phyloP scores from a whole-genome alignment of 129 eudicot species.

The Smallanthus sonchifolius region DNA sequence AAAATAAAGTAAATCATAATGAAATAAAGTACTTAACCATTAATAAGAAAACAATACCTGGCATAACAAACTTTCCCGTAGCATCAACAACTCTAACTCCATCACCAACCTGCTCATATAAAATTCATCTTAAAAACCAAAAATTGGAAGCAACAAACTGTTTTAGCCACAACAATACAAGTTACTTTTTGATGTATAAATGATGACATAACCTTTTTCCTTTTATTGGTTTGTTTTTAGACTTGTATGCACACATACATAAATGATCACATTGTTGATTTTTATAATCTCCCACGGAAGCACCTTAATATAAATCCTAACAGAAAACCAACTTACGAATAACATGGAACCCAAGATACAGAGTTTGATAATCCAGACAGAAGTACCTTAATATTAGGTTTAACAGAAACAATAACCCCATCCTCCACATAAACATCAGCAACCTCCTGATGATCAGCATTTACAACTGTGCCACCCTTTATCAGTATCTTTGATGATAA shows the following conservation, averaged over 20 bases:
- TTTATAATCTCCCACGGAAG: no score
- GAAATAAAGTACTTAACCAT: neutral
- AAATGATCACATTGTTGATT: no score
- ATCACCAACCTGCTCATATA: constrained; percentile 66
- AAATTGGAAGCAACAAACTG: neutral
- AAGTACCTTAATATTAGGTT: constrained; percentile 66
- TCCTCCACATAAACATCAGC: constrained; percentile 95
- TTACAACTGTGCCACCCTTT: constrained; percentile 93
- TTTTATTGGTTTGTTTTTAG: neutral
- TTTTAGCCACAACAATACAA: constrained; percentile 1
- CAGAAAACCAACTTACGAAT: neutral
- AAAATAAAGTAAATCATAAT: neutral
- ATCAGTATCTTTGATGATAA: constrained; percentile 64
- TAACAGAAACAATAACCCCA: constrained; percentile 74
- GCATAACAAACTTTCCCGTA: constrained; percentile 95
- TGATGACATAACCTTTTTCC: neutral
- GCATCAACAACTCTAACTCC: constrained; percentile 79
- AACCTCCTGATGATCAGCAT: constrained; percentile 75
- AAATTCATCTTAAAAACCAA: neutral
- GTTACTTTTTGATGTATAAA: neutral
- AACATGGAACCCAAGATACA: neutral
- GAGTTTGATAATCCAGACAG: constrained; percentile 6
- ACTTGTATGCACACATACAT: neutral
- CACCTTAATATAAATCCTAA: neutral
- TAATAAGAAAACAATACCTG: constrained; percentile 44